These are phyloP conservation scores for Cylindricascospora bacillispora DNA, from an alignment of 1,139 yeast species.

Conservation along the genomic window DNA sequence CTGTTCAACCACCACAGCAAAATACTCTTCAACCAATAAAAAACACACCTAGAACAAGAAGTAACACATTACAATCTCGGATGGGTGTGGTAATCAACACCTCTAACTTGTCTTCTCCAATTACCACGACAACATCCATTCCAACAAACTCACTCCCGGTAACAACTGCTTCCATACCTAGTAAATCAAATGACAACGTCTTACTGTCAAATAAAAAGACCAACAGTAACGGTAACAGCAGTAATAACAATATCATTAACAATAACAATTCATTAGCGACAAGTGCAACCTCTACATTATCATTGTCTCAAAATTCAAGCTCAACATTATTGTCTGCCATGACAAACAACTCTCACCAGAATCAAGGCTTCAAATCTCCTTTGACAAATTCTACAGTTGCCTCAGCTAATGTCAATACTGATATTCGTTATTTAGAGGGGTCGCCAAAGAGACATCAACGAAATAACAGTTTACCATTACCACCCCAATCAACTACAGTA, in stretches of 20 bases:
- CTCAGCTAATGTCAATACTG: not conserved
- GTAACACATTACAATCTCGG: conserved; percentile 6
- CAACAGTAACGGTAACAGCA: not conserved
- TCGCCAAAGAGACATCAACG: not conserved
- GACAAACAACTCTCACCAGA: not conserved
- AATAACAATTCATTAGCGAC: not conserved
- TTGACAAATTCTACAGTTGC: not conserved
- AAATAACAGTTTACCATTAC: too few relatives aligned
- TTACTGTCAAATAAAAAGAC: not conserved
- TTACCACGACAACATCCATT: conserved; percentile 1
- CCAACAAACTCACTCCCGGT: conserved; percentile 1
- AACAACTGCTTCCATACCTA: not conserved
- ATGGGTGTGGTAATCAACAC: not conserved
- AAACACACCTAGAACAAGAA: conserved; percentile 4
- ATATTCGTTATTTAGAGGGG: not conserved
- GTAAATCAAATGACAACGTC: not conserved
- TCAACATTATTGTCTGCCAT: not conserved
- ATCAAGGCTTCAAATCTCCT: not conserved
- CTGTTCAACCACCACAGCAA: conserved; percentile 3
- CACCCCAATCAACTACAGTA: not conserved
- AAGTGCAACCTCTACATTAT: not conserved
- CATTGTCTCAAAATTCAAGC: too few relatives aligned
- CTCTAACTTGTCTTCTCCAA: not conserved
- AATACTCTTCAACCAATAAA: conserved; percentile 5
- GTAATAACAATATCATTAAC: not conserved